phyloP scores from a whole-genome alignment of 768 basidiomycete species.

The Lactarius evosmus region DNA sequence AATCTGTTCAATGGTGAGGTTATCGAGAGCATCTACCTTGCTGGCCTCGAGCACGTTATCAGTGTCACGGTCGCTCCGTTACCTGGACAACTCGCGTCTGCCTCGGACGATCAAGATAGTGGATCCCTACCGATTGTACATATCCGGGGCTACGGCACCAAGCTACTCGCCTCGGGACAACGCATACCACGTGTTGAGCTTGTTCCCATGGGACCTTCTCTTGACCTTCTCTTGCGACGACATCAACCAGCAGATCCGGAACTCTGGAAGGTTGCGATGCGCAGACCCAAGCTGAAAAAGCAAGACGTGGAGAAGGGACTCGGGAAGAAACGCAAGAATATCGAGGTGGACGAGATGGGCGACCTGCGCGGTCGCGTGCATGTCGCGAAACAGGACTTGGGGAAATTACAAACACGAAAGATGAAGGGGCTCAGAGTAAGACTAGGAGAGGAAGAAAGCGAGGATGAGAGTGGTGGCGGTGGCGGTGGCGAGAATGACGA shows the following conservation, averaged over 20 bases:
- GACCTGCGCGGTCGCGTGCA: constrained; percentile 90
- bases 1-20: constrained; percentile 88
- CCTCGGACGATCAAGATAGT: constrained; percentile 33
- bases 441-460: constrained; percentile 28
- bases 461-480: constrained; percentile 29
- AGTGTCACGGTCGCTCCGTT: constrained; percentile 73
- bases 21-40: constrained; percentile 77
- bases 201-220: constrained; percentile 84
- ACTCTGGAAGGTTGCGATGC: constrained; percentile 76
- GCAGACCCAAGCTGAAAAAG: constrained; percentile 84
- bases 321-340: constrained; percentile 92
- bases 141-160: constrained; percentile 80
- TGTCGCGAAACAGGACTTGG: constrained; percentile 83
- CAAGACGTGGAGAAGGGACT: constrained; percentile 79
- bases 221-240: constrained; percentile 79
- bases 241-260: constrained; percentile 74
- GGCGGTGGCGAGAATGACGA: neutral
- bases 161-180: constrained; percentile 70
- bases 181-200: constrained; percentile 81
- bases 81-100: constrained; percentile 49
- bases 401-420: constrained; percentile 84
- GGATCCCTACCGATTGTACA: constrained; percentile 73
- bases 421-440: constrained; percentile 86
- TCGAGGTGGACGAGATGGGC: constrained; percentile 98
- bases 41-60: constrained; percentile 85